phyloP scores from a whole-genome alignment of 2,329 filamentous ascomycete species.

The Boeremia exigua region DNA sequence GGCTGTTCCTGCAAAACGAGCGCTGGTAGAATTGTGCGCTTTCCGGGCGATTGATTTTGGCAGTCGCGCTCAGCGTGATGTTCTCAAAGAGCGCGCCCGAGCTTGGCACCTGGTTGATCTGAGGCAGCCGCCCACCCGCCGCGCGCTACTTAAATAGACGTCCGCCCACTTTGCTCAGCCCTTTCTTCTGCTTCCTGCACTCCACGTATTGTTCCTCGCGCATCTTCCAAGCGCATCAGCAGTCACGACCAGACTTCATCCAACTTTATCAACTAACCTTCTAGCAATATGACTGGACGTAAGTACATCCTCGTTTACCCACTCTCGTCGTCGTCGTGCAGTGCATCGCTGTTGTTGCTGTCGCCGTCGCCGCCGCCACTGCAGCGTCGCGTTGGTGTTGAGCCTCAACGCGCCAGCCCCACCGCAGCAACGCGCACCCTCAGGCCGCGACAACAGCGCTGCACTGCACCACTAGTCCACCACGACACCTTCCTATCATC shows the following conservation, averaged over 20 bases:
- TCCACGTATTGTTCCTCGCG: conserved; percentile 21
- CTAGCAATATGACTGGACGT: conserved; percentile 53
- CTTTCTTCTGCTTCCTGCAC: conserved; percentile 14
- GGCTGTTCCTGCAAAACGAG: conserved; percentile 5
- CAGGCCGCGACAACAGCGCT: conserved; percentile 11
- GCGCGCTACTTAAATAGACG: conserved; percentile 29
- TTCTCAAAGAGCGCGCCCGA: conserved; percentile 10
- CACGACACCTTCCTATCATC: conserved; percentile 8
- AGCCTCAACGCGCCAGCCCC: conserved; percentile 26
- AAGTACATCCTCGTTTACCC: conserved; percentile 35
- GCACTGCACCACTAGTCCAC: conserved; percentile 23
- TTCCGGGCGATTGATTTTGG: conserved; percentile 2
- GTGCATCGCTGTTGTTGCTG: conserved; percentile 20
- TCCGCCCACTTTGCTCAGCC: conserved; percentile 20
- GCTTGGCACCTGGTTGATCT: conserved; percentile 27
- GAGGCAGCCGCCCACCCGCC: conserved; percentile 27
- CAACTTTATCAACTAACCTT: conserved; percentile 23
- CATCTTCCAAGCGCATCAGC: conserved; percentile 4
- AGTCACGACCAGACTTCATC: conserved; percentile 7
- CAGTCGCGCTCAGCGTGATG: conserved; percentile 21
- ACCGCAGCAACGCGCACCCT: conserved; percentile 21
- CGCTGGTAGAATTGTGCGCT: conserved; percentile 1
- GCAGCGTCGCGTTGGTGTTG: conserved; percentile 29
- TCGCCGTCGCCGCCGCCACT: background rate
- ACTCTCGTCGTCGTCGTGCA: conserved; percentile 20